These are phyloP conservation scores for Primulina eburnea DNA, from an alignment of 257 asterid genomes.

Conservation along the genomic window DNA sequence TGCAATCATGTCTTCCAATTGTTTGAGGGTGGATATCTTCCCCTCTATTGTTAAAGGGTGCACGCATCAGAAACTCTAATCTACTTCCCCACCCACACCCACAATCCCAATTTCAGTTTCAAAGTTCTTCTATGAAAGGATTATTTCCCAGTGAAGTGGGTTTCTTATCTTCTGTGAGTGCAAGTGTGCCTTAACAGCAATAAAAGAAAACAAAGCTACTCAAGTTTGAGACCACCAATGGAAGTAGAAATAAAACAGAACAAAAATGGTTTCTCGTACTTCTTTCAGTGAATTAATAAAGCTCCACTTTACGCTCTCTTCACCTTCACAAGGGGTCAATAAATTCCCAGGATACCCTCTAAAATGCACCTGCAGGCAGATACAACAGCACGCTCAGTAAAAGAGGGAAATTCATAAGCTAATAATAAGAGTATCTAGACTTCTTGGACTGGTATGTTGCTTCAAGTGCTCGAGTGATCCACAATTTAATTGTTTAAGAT, in stretches of 20 bases:
- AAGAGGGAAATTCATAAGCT: constrained; percentile 21
- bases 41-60: not conserved
- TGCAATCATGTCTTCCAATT: not conserved
- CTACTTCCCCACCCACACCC: constrained; percentile 1
- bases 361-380: constrained; percentile 76
- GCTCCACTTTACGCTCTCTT: constrained; percentile 93
- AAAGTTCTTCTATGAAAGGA: constrained; percentile 6
- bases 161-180: constrained; percentile 7
- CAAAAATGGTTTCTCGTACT: constrained; percentile 48
- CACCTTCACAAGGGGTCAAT: constrained; percentile 89
- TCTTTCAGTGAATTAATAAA: constrained; percentile 91
- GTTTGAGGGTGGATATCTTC: constrained; percentile 6
- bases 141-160: not conserved
- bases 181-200: not conserved
- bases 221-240: constrained; percentile 11
- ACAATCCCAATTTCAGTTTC: constrained; percentile 3
- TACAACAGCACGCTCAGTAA: constrained; percentile 11
- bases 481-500: constrained; percentile 1
- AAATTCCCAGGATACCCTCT: constrained; percentile 84
- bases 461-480: not conserved
- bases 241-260: constrained; percentile 17
- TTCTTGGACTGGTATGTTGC: constrained; percentile 1
- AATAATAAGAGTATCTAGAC: not conserved
- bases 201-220: constrained; percentile 16
- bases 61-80: constrained; percentile 11